Conservation (phyloP, 208 protist genomes). For the Angomonas ambiguus region DNA sequence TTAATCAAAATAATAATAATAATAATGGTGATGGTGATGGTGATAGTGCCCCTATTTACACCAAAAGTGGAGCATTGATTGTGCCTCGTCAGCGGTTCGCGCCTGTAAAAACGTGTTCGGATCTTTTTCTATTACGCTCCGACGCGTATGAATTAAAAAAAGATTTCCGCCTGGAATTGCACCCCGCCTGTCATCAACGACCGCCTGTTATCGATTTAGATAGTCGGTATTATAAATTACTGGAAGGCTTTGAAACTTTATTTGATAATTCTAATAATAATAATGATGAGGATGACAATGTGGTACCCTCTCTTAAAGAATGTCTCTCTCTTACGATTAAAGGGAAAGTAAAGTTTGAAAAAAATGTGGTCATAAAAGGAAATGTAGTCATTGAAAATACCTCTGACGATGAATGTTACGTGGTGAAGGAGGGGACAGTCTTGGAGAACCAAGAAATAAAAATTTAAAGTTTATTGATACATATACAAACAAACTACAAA, state of each 20-base stretch:
- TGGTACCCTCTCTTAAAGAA: slow-evolving; percentile 65
- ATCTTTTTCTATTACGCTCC: slow-evolving; percentile 96
- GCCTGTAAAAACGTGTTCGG: slow-evolving; percentile 96
- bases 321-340: slow-evolving; percentile 57
- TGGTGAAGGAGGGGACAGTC: slow-evolving; percentile 37
- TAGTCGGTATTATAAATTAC: slow-evolving; percentile 69
- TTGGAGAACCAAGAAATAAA: slow-evolving; percentile 33
- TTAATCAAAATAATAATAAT: slow-evolving; percentile 30
- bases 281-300: not conserved
- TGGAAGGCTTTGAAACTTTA: slow-evolving; percentile 57
- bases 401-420: slow-evolving; percentile 20
- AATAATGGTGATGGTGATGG: not conserved
- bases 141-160: slow-evolving; percentile 89
- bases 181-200: slow-evolving; percentile 36
- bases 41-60: not conserved
- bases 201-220: slow-evolving; percentile 69
- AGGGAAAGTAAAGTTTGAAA: slow-evolving; percentile 55
- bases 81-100: slow-evolving; percentile 96
- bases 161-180: slow-evolving; percentile 59
- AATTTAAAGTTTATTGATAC: too few relatives aligned
- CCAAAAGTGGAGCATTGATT: slow-evolving; percentile 63
- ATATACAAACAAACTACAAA: too few relatives aligned
- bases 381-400: slow-evolving; percentile 62
- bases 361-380: slow-evolving; percentile 51
- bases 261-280: slow-evolving; percentile 9